Percentiles rank a stretch among this genome's conserved stretches.
Conservation (phyloP, 495 filamentous ascomycete species). For the Neurospora pannonica region DNA sequence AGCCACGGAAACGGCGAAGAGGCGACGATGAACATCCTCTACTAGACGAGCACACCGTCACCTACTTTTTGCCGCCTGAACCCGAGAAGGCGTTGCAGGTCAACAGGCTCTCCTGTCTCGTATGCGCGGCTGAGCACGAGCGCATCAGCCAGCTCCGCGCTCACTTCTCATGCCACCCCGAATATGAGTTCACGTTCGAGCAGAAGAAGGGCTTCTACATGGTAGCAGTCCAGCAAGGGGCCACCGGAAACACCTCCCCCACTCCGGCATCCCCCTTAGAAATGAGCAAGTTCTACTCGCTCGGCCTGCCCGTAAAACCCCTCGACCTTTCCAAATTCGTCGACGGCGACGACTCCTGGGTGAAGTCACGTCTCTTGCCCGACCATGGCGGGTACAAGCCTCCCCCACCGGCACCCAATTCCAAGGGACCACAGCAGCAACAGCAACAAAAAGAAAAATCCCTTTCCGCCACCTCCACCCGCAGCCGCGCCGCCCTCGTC, state of each 20-base stretch:
- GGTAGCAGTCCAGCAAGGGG: conserved; percentile 10
- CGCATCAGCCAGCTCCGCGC: conserved; percentile 33
- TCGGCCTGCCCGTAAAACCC: conserved; percentile 25
- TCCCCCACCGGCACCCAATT: too few relatives aligned
- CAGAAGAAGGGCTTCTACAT: conserved; percentile 8
- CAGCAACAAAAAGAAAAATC: not conserved
- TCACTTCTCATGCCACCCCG: conserved; percentile 35
- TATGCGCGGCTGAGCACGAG: conserved; percentile 34
- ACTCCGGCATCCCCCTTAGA: not conserved
- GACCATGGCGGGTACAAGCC: too few relatives aligned
- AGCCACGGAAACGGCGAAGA: conserved; percentile 32
- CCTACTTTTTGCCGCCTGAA: conserved; percentile 35
- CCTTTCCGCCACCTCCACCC: conserved; percentile 4
- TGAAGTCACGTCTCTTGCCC: conserved; percentile 28
- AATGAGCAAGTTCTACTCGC: conserved; percentile 12
- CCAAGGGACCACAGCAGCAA: not conserved
- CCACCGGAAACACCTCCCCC: not conserved
- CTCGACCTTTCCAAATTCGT: conserved; percentile 31
- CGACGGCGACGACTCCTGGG: conserved; percentile 33
- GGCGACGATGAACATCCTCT: conserved; percentile 19
- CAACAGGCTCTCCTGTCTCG: conserved; percentile 32
- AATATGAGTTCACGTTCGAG: conserved; percentile 38
- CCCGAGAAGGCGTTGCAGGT: conserved; percentile 13
- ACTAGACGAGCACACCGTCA: conserved; percentile 26
- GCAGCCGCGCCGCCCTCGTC: not conserved